Conservation (phyloP, 2,329 filamentous ascomycete genomes). For the Cladosporium cucumerinum region DNA sequence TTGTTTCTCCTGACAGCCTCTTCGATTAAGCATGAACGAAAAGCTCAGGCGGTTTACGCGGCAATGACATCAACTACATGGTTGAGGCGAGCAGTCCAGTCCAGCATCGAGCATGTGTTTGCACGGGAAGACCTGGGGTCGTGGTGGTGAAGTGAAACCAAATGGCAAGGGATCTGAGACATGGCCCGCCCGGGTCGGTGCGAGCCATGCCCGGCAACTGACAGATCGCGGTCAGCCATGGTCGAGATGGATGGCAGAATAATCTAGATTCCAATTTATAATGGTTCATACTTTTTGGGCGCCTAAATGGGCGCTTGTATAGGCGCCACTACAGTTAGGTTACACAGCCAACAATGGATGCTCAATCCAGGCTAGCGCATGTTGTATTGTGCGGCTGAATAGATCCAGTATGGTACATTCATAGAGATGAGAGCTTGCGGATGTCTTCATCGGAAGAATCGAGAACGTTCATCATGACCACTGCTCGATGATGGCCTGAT, state of each 20-base stretch:
- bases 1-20: constrained; percentile 14
- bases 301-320: not conserved
- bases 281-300: not conserved
- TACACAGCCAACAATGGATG: not conserved
- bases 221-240: not conserved
- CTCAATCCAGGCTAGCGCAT: not conserved
- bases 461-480: not conserved
- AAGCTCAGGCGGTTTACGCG: not conserved
- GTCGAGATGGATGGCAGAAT: not conserved
- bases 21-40: not conserved
- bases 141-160: constrained; percentile 12
- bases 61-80: not conserved
- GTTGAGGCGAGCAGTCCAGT: not conserved
- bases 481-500: not conserved
- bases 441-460: not conserved
- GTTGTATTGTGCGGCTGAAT: not conserved
- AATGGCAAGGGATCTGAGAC: constrained; percentile 10
- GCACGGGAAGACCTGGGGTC: not conserved
- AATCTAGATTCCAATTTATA: not conserved
- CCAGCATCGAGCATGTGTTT: not conserved
- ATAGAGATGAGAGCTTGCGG: not conserved
- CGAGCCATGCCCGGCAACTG: not conserved
- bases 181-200: constrained; percentile 8
- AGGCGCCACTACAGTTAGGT: not conserved
- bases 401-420: not conserved